Base-by-base conservation (phyloP, 106 monocot genomes). In the Apostasia ramifera region DNA sequence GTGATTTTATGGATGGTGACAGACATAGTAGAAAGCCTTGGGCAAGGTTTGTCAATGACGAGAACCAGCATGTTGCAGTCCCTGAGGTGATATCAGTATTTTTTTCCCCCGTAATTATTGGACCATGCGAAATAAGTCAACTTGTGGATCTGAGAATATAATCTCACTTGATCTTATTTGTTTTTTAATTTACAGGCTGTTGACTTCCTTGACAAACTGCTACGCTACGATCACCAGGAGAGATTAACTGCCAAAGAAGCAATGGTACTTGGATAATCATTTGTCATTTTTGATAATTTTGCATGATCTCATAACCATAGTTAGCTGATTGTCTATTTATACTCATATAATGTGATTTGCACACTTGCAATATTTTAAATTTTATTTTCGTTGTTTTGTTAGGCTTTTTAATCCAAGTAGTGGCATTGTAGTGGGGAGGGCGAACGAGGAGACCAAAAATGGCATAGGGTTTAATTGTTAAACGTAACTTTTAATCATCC, bases 201-300 rank as follows among this genome's bases (percentile, higher is more conserved):
- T 53, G 92, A 98, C 69, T 87, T 97, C 50, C 41, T 90, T 46
- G 92, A 92, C 64, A 92, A 80, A 75, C 72, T 98, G 49, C 81
- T 98, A 44, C 75, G 87, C 26, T 92, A 87, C 50, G 92, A 98
- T 80, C 97, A 98, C 66, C 87, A 98, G 75, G 97, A 92, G 66
- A 87, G 97, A 71, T 83, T 72, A 55, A 98, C 89, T 47, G 97
- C 97, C 44, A 98, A 92, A 76, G 97, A 98, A 78, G 92, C 92
- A 37, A 92, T 98, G 92, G 92, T 89, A 82, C 59, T 6, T 40
- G 15, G n/a, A 44, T 5, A 63, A 5, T 55, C 45, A 69, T 55
- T 6, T 7, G 14, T 44, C 53, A 40, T 3, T 26, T 26, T 26
- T 26, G 26, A 26, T 26, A 26, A 26, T 26, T 26, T 26, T 26